Percentiles rank a stretch among this genome's conserved stretches.
Conservation (phyloP, 306 rosid species). For the Cucurbita pepo region DNA sequence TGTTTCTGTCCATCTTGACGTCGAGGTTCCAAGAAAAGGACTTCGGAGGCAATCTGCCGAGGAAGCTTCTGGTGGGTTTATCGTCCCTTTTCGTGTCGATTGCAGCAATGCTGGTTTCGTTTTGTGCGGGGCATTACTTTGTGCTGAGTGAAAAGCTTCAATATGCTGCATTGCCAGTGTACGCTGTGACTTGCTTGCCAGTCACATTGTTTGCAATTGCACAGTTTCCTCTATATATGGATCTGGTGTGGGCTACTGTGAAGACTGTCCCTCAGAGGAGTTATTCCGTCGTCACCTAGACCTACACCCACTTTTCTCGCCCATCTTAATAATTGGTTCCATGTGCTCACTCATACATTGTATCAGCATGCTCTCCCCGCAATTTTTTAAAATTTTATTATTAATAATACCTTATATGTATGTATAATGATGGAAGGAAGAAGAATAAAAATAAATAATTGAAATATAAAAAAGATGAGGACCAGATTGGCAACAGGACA, state of each 20-base stretch:
- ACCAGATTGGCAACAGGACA: neutral
- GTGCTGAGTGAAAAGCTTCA: slow-evolving; percentile 17
- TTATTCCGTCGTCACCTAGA: neutral
- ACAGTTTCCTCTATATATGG: slow-evolving; percentile 32
- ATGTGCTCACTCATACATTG: too few relatives aligned
- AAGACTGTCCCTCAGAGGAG: neutral
- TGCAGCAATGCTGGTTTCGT: slow-evolving; percentile 24
- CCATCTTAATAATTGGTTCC: too few relatives aligned
- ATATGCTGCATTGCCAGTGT: slow-evolving; percentile 12
- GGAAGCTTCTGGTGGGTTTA: slow-evolving; percentile 23
- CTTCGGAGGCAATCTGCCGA: slow-evolving; percentile 19
- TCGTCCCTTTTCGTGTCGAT: slow-evolving; percentile 37
- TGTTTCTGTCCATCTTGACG: slow-evolving; percentile 38
- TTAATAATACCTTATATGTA: too few relatives aligned
- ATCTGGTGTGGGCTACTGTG: slow-evolving; percentile 24
- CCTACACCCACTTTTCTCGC: too few relatives aligned
- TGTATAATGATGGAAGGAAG: too few relatives aligned
- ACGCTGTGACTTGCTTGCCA: slow-evolving; percentile 23
- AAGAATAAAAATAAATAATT: too few relatives aligned
- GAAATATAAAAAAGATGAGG: too few relatives aligned
- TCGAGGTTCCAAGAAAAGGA: slow-evolving; percentile 27
- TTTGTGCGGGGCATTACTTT: slow-evolving; percentile 32
- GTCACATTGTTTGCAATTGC: slow-evolving; percentile 20
- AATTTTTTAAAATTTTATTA: too few relatives aligned
- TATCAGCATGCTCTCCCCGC: too few relatives aligned